Evolutionary conservation across 2,329 filamentous ascomycete species (phyloP).

Genomic region (Knufia fluminis): DNA sequence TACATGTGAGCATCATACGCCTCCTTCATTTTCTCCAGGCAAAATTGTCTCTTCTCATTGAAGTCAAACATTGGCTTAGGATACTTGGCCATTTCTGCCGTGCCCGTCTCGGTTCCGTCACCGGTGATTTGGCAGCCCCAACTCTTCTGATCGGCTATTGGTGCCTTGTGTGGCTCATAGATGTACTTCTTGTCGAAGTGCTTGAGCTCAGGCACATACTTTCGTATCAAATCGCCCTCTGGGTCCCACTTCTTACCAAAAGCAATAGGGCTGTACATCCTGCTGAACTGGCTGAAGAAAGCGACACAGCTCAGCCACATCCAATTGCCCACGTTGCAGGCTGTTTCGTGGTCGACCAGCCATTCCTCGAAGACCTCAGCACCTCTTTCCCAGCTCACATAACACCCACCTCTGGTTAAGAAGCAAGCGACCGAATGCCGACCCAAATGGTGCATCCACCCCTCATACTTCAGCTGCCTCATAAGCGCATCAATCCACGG

Average conservation of each 20-base stretch:
- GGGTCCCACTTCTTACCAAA: conserved; percentile 71
- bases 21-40: conserved; percentile 59
- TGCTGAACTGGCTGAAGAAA: conserved; percentile 64
- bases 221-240: conserved; percentile 53
- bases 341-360: conserved; percentile 64
- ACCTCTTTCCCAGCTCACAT: conserved; percentile 69
- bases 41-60: conserved; percentile 49
- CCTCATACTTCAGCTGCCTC: conserved; percentile 61
- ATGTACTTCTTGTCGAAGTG: conserved; percentile 59
- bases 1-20: conserved; percentile 58
- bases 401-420: conserved; percentile 69
- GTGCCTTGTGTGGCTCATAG: conserved; percentile 71
- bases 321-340: conserved; percentile 69
- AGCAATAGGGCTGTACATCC: conserved; percentile 60
- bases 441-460: conserved; percentile 73
- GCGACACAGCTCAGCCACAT: conserved; percentile 66
- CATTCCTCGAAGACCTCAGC: conserved; percentile 70
- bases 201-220: conserved; percentile 59
- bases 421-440: conserved; percentile 73
- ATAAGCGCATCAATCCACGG: conserved; percentile 75
- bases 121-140: conserved; percentile 56
- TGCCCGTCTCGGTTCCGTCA: conserved; percentile 33
- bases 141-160: conserved; percentile 57
- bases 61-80: conserved; percentile 76
- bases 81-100: conserved; percentile 38